Conservation (phyloP, 805 yeast genomes). For the Monosporozyma unispora region DNA sequence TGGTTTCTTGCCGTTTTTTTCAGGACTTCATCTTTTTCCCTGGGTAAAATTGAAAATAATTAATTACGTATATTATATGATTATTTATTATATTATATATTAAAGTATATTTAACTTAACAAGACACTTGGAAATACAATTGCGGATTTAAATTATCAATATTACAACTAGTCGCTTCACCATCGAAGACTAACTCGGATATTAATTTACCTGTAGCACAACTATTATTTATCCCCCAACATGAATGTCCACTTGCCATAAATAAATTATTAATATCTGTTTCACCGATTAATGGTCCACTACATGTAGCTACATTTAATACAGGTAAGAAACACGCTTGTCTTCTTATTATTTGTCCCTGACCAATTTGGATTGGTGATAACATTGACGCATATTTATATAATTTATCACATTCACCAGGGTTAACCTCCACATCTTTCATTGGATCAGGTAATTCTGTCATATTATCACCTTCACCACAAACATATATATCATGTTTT, state of each 20-base stretch:
- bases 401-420: slow-evolving; percentile 79
- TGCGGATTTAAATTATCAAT: slow-evolving; percentile 79
- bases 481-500: slow-evolving; percentile 89
- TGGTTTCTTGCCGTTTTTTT: no score
- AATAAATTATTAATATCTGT: slow-evolving; percentile 74
- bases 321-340: slow-evolving; percentile 97
- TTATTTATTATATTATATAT: no score
- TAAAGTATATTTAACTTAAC: no score
- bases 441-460: slow-evolving; percentile 91
- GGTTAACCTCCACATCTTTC: slow-evolving; percentile 83
- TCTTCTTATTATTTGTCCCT: slow-evolving; percentile 67
- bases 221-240: slow-evolving; percentile 98
- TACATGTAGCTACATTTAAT: slow-evolving; percentile 79
- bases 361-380: slow-evolving; percentile 49
- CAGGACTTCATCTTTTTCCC: no score
- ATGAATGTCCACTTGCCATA: slow-evolving; percentile 88
- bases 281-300: slow-evolving; percentile 92
- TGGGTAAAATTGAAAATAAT: no score
- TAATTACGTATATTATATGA: no score
- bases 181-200: slow-evolving; percentile 82
- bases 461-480: slow-evolving; percentile 92
- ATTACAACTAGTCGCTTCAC: slow-evolving; percentile 68
- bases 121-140: slow-evolving; percentile 66
- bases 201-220: slow-evolving; percentile 93
- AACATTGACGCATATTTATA: slow-evolving; percentile 73